These are phyloP conservation scores for Biscogniauxia mediterranea DNA, from an alignment of 2,329 filamentous ascomycete genomes.

Conservation along the genomic window DNA sequence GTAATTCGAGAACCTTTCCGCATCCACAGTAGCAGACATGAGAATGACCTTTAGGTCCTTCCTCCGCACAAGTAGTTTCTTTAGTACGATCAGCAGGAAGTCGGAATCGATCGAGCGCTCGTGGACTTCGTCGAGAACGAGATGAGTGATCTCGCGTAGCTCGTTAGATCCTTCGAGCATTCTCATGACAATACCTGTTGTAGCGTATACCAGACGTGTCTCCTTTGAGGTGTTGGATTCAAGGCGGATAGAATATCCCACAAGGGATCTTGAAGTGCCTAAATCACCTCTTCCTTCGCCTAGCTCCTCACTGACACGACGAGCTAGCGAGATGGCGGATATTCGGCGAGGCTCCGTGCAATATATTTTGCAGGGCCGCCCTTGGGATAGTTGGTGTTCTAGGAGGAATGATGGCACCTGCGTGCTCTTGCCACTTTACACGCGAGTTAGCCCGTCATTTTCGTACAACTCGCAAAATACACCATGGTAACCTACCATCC, in stretches of 20 bases:
- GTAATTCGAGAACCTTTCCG: constrained; percentile 86
- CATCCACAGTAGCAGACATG: constrained; percentile 97
- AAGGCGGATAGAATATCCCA: constrained; percentile 91
- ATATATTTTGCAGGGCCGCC: constrained; percentile 84
- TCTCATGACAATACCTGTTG: constrained; percentile 88
- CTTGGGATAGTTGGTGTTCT: constrained; percentile 80
- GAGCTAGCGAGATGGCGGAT: constrained; percentile 90
- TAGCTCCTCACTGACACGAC: constrained; percentile 90
- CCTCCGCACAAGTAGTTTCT: constrained; percentile 72
- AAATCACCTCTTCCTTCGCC: constrained; percentile 81
- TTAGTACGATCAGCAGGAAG: constrained; percentile 88
- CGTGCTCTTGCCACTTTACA: constrained; percentile 79
- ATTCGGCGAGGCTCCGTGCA: constrained; percentile 95
- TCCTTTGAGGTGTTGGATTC: constrained; percentile 82
- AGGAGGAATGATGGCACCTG: constrained; percentile 94
- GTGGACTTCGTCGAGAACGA: constrained; percentile 97
- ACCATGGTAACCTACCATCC: constrained; percentile 60
- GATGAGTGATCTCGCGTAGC: constrained; percentile 83
- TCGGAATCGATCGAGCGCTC: constrained; percentile 96
- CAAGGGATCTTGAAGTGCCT: constrained; percentile 77
- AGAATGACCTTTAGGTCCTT: constrained; percentile 87
- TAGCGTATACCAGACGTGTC: constrained; percentile 87
- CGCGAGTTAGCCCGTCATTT: neutral
- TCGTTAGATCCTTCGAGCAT: constrained; percentile 92
- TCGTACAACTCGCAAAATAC: neutral